A percentile compares a stretch with the other conserved stretches of the same genome.
Evolutionary conservation across 1,284 basidiomycete species (phyloP).

Genomic region (Ceratobasidium sp.): DNA sequence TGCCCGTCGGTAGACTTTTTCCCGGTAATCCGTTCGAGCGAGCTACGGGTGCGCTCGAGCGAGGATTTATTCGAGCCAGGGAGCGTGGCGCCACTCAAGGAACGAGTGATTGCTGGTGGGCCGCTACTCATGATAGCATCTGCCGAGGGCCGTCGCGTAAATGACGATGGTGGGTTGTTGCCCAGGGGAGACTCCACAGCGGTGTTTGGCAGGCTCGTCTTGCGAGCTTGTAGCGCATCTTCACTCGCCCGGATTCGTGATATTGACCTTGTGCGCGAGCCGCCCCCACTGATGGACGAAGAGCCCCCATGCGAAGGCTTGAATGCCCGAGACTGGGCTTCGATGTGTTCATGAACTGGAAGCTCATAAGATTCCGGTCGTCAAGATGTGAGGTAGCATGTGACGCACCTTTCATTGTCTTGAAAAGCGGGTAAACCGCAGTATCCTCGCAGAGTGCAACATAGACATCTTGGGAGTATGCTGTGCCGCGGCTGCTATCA

Average conservation of each 20-base stretch:
- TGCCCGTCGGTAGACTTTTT: constrained; percentile 24
- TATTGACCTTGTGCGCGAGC: constrained; percentile 16
- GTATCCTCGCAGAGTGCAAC: constrained; percentile 88
- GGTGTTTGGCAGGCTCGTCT: constrained; percentile 42
- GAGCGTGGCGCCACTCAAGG: background rate
- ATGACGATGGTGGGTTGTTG: constrained; percentile 12
- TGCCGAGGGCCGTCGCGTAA: constrained; percentile 32
- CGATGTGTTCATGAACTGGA: constrained; percentile 80
- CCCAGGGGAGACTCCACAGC: constrained; percentile 40
- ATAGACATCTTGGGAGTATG: constrained; percentile 81
- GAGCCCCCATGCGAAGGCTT: constrained; percentile 28
- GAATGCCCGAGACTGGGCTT: constrained; percentile 54
- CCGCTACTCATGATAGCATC: constrained; percentile 18
- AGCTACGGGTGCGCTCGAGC: constrained; percentile 23
- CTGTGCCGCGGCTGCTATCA: constrained; percentile 79
- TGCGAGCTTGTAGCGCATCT: constrained; percentile 73
- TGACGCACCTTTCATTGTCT: constrained; percentile 78
- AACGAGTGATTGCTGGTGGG: background rate
- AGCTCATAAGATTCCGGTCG: constrained; percentile 13
- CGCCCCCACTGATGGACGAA: constrained; percentile 30
- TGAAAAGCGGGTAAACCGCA: constrained; percentile 81
- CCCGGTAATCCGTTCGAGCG: constrained; percentile 28
- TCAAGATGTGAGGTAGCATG: background rate
- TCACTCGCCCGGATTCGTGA: constrained; percentile 53
- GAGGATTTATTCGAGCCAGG: constrained; percentile 26